Conservation (phyloP, 176 grass and related monocot genomes). For the Saccharum officinarum region DNA sequence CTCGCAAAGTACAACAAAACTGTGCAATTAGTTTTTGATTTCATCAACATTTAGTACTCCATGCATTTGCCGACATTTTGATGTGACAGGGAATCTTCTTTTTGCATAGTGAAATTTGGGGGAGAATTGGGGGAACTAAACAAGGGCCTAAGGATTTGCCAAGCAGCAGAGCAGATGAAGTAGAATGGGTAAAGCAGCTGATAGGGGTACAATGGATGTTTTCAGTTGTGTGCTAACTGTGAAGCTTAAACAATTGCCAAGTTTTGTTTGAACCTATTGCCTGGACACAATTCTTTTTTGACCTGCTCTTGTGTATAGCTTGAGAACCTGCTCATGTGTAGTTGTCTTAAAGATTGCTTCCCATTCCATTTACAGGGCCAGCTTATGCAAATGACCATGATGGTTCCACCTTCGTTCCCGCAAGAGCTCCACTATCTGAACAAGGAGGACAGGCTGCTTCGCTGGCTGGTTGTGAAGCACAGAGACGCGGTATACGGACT, state of each 20-base stretch:
- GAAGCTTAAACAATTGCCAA: neutral
- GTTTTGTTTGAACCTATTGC: neutral
- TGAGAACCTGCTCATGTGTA: neutral
- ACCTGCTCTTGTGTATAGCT: neutral
- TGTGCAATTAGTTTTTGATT: too few species aligned
- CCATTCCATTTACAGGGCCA: constrained; percentile 60
- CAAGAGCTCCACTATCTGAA: constrained; percentile 92
- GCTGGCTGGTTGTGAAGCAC: constrained; percentile 93
- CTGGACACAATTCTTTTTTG: constrained; percentile 8
- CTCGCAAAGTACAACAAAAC: too few species aligned
- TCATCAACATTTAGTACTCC: too few species aligned
- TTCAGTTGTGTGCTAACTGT: neutral
- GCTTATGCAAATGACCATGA: constrained; percentile 94
- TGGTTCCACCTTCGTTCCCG: constrained; percentile 80
- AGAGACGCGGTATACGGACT: constrained; percentile 72
- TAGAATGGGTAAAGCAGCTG: neutral
- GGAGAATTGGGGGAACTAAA: too few species aligned
- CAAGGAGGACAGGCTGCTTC: constrained; percentile 82
- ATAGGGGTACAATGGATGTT: neutral
- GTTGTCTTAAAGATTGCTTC: neutral
- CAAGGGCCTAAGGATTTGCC: constrained; percentile 17
- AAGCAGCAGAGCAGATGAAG: neutral
- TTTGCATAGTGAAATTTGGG: too few species aligned
- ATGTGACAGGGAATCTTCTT: too few species aligned
- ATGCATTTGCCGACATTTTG: too few species aligned